Evolutionary conservation across 345 rosid genomes (phyloP).

Genomic region (Hypericum perforatum): DNA sequence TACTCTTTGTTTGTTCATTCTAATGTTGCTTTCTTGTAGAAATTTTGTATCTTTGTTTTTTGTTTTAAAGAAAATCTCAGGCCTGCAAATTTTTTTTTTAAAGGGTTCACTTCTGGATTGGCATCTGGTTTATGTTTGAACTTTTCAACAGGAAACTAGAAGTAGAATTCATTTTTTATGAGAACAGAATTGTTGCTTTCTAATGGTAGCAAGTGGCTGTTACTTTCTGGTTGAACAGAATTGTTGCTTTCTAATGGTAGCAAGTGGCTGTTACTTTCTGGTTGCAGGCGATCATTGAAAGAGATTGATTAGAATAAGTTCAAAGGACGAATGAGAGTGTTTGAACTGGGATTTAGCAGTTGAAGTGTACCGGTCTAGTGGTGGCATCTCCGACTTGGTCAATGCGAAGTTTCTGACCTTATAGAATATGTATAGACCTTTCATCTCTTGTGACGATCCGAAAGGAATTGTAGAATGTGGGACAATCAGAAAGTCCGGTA

Average conservation of each 20-base stretch:
- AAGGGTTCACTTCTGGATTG: conserved; percentile 10
- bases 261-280: conserved; percentile 16
- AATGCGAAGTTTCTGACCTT: not conserved
- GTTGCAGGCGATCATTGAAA: conserved; percentile 12
- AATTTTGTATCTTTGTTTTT: conserved; percentile 1
- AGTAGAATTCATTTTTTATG: conserved; percentile 5
- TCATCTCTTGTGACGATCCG: conserved; percentile 78
- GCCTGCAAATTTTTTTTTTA: conserved; percentile 1
- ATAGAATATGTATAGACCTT: conserved; percentile 81
- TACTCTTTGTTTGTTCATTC: no score
- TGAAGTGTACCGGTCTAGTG: conserved; percentile 7
- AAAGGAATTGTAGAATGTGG: conserved; percentile 78
- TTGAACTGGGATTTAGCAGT: conserved; percentile 1
- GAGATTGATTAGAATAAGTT: conserved; percentile 12
- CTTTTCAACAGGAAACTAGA: not conserved
- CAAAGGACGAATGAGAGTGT: conserved; percentile 13
- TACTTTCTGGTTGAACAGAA: conserved; percentile 10
- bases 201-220: conserved; percentile 20
- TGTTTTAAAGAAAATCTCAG: not conserved
- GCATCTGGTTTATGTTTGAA: conserved; percentile 8
- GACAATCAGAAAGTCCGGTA: conserved; percentile 52
- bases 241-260: conserved; percentile 4
- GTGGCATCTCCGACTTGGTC: conserved; percentile 17
- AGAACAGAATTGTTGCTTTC: conserved; percentile 14
- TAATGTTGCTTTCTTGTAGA: no score